Conservation (phyloP, 352 stramenopile species). For the Phytophthora ramorum region DNA sequence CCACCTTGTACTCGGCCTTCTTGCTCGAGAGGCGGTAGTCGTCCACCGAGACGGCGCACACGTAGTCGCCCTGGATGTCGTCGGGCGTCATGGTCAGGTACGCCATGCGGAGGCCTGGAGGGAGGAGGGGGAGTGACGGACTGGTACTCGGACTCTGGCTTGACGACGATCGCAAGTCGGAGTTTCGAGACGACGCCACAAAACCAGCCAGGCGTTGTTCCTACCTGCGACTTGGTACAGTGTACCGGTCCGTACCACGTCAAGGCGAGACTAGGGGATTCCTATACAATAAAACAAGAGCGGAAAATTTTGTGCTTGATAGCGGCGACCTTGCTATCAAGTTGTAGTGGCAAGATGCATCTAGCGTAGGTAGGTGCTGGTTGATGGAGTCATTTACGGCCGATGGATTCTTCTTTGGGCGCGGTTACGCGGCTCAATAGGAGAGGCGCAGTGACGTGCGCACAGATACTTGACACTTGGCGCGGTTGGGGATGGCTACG, state of each 20-base stretch:
- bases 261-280: neutral
- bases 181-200: neutral
- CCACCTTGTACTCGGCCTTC: conserved; percentile 86
- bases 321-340: neutral
- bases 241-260: conserved; percentile 1
- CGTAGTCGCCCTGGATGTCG: conserved; percentile 85
- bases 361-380: too few relatives aligned
- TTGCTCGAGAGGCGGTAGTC: conserved; percentile 75
- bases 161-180: conserved; percentile 24
- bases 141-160: conserved; percentile 6
- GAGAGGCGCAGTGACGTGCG: conserved; percentile 14
- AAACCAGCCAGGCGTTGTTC: conserved; percentile 1
- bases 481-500: neutral
- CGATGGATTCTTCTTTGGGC: neutral
- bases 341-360: neutral
- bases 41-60: conserved; percentile 62
- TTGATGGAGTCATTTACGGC: too few relatives aligned
- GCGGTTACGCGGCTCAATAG: neutral
- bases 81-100: conserved; percentile 70
- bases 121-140: conserved; percentile 7
- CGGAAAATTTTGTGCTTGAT: neutral
- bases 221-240: neutral
- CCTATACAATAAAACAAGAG: neutral
- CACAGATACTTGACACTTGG: conserved; percentile 1
- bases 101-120: conserved; percentile 13